These are phyloP conservation scores for Tricholoma saponaceum DNA, from an alignment of 768 basidiomycete species.

Conservation along the genomic window DNA sequence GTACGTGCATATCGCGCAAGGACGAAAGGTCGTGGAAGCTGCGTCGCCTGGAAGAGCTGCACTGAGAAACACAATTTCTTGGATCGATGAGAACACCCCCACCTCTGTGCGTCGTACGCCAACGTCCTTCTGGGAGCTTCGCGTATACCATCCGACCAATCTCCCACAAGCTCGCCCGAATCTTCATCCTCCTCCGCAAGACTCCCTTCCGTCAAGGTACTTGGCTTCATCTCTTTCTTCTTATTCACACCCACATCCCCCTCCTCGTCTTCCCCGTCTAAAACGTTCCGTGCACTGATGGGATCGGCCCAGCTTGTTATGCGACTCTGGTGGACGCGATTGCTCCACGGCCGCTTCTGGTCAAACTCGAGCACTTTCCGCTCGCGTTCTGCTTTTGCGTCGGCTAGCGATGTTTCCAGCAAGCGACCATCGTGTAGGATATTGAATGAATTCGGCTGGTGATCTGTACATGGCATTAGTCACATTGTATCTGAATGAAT, in stretches of 20 bases:
- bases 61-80: not conserved
- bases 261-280: slow-evolving; percentile 27
- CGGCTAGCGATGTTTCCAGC: slow-evolving; percentile 14
- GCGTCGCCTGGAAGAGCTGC: slow-evolving; percentile 38
- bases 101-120: slow-evolving; percentile 25
- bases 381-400: slow-evolving; percentile 25
- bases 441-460: slow-evolving; percentile 18
- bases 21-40: slow-evolving; percentile 63
- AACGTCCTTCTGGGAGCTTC: slow-evolving; percentile 13
- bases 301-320: slow-evolving; percentile 57
- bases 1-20: slow-evolving; percentile 42
- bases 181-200: slow-evolving; percentile 6
- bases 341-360: slow-evolving; percentile 36
- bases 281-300: slow-evolving; percentile 33
- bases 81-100: slow-evolving; percentile 13
- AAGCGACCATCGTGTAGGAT: slow-evolving; percentile 14
- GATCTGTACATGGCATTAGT: slow-evolving; percentile 7
- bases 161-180: slow-evolving; percentile 4
- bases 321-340: slow-evolving; percentile 32
- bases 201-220: slow-evolving; percentile 4
- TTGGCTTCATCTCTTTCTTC: slow-evolving; percentile 12
- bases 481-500: not conserved
- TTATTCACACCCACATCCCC: slow-evolving; percentile 15
- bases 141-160: slow-evolving; percentile 13
- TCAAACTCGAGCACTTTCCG: slow-evolving; percentile 33